These are phyloP conservation scores for Vigna unguiculata DNA, from an alignment of 306 rosid species.

Conservation along the genomic window DNA sequence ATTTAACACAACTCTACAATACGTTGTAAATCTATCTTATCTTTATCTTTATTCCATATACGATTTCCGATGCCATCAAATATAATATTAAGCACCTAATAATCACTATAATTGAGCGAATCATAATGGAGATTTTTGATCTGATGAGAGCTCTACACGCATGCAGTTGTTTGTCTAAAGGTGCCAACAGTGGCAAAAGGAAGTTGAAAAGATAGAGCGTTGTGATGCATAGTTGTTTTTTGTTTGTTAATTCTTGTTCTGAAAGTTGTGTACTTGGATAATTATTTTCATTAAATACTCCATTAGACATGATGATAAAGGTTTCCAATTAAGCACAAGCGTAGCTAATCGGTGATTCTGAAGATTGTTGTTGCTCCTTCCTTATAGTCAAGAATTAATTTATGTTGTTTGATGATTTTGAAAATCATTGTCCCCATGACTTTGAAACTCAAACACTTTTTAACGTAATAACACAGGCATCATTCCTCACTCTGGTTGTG, in stretches of 20 bases:
- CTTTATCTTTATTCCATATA: no score
- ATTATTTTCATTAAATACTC: conserved; percentile 6
- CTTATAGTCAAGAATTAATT: conserved; percentile 12
- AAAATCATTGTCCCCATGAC: conserved; percentile 34
- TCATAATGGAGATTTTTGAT: conserved; percentile 1
- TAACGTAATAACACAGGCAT: conserved; percentile 38
- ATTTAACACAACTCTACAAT: no score
- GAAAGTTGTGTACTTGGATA: background rate
- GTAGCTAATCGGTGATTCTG: background rate
- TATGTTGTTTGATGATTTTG: conserved; percentile 37
- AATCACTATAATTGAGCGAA: background rate
- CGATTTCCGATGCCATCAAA: background rate
- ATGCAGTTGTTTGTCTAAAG: conserved; percentile 6
- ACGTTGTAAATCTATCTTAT: no score
- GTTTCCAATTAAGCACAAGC: conserved; percentile 14
- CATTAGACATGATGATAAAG: conserved; percentile 24
- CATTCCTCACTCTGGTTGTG: conserved; percentile 35
- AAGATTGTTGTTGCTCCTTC: conserved; percentile 19
- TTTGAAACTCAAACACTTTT: conserved; percentile 28
- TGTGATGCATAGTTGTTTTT: background rate
- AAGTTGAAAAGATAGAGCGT: background rate
- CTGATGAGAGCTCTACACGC: background rate
- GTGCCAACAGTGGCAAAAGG: background rate
- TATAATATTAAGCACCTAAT: background rate
- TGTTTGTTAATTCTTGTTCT: background rate